Base-by-base conservation (phyloP, 2,329 filamentous ascomycete genomes). In the Metarhizium brunneum region DNA sequence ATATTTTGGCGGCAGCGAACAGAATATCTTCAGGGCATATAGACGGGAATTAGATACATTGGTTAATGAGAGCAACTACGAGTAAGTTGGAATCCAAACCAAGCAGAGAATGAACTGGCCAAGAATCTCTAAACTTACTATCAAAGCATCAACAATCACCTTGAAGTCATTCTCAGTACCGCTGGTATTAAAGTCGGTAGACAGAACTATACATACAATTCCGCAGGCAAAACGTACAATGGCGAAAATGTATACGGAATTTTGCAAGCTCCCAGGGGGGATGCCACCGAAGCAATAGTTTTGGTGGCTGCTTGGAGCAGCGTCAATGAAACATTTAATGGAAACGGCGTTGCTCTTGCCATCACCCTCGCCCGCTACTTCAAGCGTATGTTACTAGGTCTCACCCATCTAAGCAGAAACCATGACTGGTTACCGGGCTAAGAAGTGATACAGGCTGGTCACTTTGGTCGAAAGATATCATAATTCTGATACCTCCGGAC, bases 381-480 rank as follows among this genome's bases (percentile, higher is more conserved):
- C 75, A 96, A 95, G 72, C 84, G 88, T 83, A 65, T 36, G 76
- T 61, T 50, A 48, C 20, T 36, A 32, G 2, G 10, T 40, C 8
- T 38, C 25, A 25, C 25, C 4, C 3, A 10, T 16, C n/a, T 18
- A 4, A 2, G 30, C 38, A 50, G 43, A 13, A 10, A 47, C 36
- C 25, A 3, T 48, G 25, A 18, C 20, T 48, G n/a, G 8, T 30
- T 13, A 4, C 7, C n/a, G 25, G 43, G 57, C 62, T 69, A 38
- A 68, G 54, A 54, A 42, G 8, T 7, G 2, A 7, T 10, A 30
- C 40, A 85, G 83, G 87, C 63, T 99, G 94, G 94, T 96, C 91
- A 54, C 79, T 99, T 32, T 99, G 94, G 94, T 96, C 92, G 57
- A 99, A 99, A 72, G 94, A 99, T 69, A 96, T 99, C 62, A 92